phyloP scores from a whole-genome alignment of 345 rosid species.

The Brassica rapa region DNA sequence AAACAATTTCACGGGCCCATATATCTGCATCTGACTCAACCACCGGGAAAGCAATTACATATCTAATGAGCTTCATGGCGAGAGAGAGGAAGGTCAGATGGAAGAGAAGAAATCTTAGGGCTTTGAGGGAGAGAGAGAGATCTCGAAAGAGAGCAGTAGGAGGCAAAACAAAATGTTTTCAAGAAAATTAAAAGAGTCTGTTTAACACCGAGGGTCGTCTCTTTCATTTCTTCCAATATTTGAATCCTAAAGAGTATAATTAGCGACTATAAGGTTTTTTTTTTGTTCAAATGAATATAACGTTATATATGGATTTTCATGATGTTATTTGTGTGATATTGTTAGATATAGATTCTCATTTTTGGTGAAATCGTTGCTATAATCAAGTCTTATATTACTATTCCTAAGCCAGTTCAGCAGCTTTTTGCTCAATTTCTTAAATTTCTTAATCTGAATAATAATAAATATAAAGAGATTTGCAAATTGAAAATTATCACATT shows the following conservation, averaged over 20 bases:
- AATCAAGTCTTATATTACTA: neutral
- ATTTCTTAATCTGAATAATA: too few relatives aligned
- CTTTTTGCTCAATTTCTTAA: too few relatives aligned
- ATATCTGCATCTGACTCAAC: neutral
- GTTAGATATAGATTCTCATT: neutral
- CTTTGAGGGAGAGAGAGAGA: conserved; percentile 19
- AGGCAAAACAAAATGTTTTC: too few relatives aligned
- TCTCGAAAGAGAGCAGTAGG: conserved; percentile 12
- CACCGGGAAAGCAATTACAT: neutral
- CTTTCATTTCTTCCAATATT: neutral
- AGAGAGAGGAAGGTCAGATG: neutral
- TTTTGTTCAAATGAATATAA: neutral
- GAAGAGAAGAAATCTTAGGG: neutral
- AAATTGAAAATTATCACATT: neutral
- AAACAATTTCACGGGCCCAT: neutral
- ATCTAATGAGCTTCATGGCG: conserved; percentile 55
- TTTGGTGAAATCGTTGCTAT: neutral
- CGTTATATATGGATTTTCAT: neutral
- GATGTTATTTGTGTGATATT: neutral
- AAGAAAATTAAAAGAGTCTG: too few relatives aligned
- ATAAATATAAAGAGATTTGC: neutral
- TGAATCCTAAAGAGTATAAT: neutral
- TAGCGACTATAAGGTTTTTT: too few relatives aligned
- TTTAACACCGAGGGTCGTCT: neutral
- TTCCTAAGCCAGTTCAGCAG: too few relatives aligned